Base-by-base conservation (phyloP, 495 filamentous ascomycete genomes). In the Tuber brumale region DNA sequence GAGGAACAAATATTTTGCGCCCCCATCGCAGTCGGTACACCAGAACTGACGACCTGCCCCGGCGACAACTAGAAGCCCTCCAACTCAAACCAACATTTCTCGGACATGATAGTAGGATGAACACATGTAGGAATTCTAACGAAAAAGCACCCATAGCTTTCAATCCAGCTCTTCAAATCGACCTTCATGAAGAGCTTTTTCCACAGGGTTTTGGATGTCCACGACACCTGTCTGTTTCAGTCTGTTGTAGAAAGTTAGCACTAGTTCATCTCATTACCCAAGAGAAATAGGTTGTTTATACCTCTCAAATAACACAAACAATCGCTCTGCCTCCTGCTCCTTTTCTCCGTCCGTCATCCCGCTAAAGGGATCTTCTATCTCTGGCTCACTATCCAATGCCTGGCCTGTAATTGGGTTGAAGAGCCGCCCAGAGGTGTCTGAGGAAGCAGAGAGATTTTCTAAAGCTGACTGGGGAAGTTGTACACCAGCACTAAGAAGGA, bases 271-370 rank as follows among this genome's bases (percentile, higher is more conserved):
- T 81, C 74, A 80, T 75, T 76, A 70, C 70, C 78, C 74, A 42
- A 70, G n/a, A 46, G 76, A 45, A 77, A 70, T 57, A 66, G 19
- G 12, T 27, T 35, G 39, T 42, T 81, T 84, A 78, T 85, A 93
- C 93, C 94, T 90, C 85, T 99, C 94, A 84, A 99, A 99, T 23
- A 99, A 86, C 21, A 98, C 93, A 85, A 98, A 97, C 0, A 99
- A 85, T 80, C 89, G 90, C 84, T 99, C 95, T 0, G 95, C 95
- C 83, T 99, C 95, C 69, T 93, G 87, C 82, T 97, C 93, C 84
- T 92, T 97, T 87, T 99, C 94, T 76, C 92, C 95, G 45, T 90
- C 86, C 9, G 92, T 95, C 95, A 99, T 98, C 31, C 90, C 88
- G 2, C 88, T 88, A 14, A 85, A 84, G 6, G 88, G 84, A 16